phyloP scores from a whole-genome alignment of 148 eudicot species.

The Camellia granthamiana region DNA sequence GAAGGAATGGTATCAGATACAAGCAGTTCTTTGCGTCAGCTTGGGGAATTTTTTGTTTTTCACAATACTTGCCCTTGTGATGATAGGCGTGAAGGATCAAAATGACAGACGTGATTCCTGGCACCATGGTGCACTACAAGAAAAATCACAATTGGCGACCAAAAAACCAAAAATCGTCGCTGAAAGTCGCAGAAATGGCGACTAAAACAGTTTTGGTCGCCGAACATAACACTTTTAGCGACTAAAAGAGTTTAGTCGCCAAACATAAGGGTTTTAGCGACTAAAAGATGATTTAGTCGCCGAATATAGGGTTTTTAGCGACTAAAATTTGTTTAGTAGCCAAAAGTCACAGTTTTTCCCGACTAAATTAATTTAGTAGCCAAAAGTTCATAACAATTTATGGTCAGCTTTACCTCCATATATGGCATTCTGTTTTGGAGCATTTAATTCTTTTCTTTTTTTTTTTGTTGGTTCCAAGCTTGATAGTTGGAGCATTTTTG shows the following conservation, averaged over 20 bases:
- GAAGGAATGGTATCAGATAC: conserved; percentile 66
- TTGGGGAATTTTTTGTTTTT: conserved; percentile 90
- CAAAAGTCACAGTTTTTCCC: too few species aligned
- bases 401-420: conserved; percentile 49
- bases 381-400: conserved; percentile 58
- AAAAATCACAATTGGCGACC: too few species aligned
- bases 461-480: neutral
- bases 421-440: neutral
- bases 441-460: neutral
- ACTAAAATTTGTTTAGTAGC: too few species aligned
- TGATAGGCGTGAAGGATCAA: conserved; percentile 97
- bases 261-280: too few species aligned
- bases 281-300: too few species aligned
- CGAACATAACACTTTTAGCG: too few species aligned
- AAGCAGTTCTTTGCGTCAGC: conserved; percentile 94
- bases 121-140: conserved; percentile 99
- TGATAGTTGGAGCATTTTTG: neutral
- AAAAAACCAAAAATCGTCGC: too few species aligned
- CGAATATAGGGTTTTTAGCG: too few species aligned
- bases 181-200: too few species aligned
- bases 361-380: too few species aligned
- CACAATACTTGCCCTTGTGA: conserved; percentile 60
- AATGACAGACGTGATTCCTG: conserved; percentile 88
- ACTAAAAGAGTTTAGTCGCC: too few species aligned
- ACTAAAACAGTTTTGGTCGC: too few species aligned